Conservation (phyloP, 2,329 filamentous ascomycete genomes). For the Pseudofabraea citricarpa region DNA sequence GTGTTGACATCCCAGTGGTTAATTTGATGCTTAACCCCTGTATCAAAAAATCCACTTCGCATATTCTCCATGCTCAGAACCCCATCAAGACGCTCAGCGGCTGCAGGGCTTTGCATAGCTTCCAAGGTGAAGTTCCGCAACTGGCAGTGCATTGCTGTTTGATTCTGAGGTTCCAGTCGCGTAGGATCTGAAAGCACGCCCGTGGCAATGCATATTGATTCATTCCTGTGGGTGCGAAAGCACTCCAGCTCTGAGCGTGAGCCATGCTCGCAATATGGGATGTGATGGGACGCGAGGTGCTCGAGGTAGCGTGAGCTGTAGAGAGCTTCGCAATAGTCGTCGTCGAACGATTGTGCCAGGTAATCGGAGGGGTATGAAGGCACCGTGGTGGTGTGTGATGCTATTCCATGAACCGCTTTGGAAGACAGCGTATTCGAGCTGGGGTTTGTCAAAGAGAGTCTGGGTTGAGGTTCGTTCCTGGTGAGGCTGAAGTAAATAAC, state of each 20-base stretch:
- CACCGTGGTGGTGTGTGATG: background rate
- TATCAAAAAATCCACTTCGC: conserved; percentile 18
- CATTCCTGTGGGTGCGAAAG: conserved; percentile 9
- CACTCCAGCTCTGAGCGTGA: conserved; percentile 8
- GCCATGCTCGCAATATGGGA: conserved; percentile 7
- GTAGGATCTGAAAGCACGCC: conserved; percentile 8
- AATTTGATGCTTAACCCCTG: conserved; percentile 17
- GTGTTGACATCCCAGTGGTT: conserved; percentile 11
- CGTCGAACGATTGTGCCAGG: background rate
- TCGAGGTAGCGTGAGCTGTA: conserved; percentile 8
- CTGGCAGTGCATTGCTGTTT: conserved; percentile 12
- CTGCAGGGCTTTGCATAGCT: background rate
- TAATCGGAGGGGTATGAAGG: conserved; percentile 7
- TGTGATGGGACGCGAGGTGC: conserved; percentile 8
- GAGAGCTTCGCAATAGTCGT: conserved; percentile 5
- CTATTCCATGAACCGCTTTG: too few relatives aligned
- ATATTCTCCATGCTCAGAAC: conserved; percentile 15
- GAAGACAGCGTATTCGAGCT: too few relatives aligned
- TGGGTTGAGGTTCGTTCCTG: too few relatives aligned
- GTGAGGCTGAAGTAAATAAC: too few relatives aligned
- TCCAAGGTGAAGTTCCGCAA: conserved; percentile 11
- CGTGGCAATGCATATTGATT: conserved; percentile 13
- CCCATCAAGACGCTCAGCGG: conserved; percentile 8
- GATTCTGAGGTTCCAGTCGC: conserved; percentile 2
- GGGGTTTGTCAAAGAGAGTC: too few relatives aligned